Evolutionary conservation across 352 stramenopile genomes (phyloP).

Genomic region (Peronosclerospora sorghi): DNA sequence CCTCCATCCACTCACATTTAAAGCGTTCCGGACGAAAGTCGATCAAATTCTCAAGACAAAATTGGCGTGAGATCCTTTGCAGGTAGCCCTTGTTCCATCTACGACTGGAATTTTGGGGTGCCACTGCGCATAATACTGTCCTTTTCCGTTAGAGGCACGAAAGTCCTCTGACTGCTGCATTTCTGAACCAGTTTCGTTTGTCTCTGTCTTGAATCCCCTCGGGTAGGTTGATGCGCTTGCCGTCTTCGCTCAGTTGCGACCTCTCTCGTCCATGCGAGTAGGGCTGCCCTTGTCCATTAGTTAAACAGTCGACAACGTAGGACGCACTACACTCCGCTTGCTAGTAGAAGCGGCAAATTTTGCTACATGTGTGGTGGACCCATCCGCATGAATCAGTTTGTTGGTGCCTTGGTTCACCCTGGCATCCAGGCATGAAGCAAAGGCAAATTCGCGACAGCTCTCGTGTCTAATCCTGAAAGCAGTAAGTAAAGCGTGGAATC

Average conservation of each 20-base stretch:
- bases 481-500: no score
- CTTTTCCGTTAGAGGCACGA: slow-evolving; percentile 4
- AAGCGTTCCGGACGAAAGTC: slow-evolving; percentile 12
- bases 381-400: background rate
- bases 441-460: background rate
- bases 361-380: background rate
- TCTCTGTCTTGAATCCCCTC: slow-evolving; percentile 1
- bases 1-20: slow-evolving; percentile 3
- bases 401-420: no score
- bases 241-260: slow-evolving; percentile 3
- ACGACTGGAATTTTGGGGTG: slow-evolving; percentile 11
- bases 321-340: background rate
- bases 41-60: slow-evolving; percentile 13
- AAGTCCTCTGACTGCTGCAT: background rate
- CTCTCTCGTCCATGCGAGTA: slow-evolving; percentile 9
- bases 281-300: slow-evolving; percentile 9
- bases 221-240: slow-evolving; percentile 4
- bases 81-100: slow-evolving; percentile 9
- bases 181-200: background rate
- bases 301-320: background rate
- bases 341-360: background rate
- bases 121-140: slow-evolving; percentile 13
- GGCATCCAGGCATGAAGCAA: background rate
- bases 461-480: background rate
- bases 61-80: slow-evolving; percentile 9